Evolutionary conservation across 2,329 filamentous ascomycete species (phyloP).

Genomic region (Aspergillus spinulosporus): DNA sequence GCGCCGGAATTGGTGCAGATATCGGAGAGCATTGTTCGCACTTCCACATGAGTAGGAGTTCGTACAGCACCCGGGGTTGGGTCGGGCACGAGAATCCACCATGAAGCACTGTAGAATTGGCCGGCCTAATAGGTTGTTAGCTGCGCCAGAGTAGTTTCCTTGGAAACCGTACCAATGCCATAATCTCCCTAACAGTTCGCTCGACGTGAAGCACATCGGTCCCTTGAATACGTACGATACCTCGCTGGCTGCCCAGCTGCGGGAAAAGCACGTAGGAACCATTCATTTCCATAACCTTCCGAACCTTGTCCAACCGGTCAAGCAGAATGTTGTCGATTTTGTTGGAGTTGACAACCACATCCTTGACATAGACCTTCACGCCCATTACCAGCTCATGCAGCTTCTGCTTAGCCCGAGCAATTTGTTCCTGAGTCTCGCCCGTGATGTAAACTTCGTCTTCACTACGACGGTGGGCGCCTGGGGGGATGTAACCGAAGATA

Average conservation of each 20-base stretch:
- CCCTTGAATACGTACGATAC: conserved; percentile 84
- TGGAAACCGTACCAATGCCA: conserved; percentile 71
- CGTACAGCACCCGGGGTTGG: conserved; percentile 59
- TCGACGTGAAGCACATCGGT: conserved; percentile 92
- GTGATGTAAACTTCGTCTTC: conserved; percentile 94
- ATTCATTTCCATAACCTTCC: conserved; percentile 96
- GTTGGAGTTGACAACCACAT: conserved; percentile 81
- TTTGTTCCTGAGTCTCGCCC: conserved; percentile 79
- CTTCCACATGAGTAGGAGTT: conserved; percentile 65
- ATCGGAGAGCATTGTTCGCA: conserved; percentile 87
- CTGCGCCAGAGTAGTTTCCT: conserved; percentile 2
- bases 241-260: conserved; percentile 79
- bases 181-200: conserved; percentile 90
- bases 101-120: conserved; percentile 96
- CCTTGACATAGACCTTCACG: conserved; percentile 85
- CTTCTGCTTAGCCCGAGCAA: conserved; percentile 85
- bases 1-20: conserved; percentile 96
- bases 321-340: conserved; percentile 96
- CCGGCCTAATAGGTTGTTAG: conserved; percentile 63
- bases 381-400: conserved; percentile 80
- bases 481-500: conserved; percentile 85
- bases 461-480: conserved; percentile 75
- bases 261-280: conserved; percentile 94
- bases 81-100: conserved; percentile 85
- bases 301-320: conserved; percentile 89